Percentiles rank a stretch among this genome's conserved stretches.
These are phyloP conservation scores for Monosporascus cannonballus DNA, from an alignment of 2,329 filamentous ascomycete genomes.

Conservation along the genomic window DNA sequence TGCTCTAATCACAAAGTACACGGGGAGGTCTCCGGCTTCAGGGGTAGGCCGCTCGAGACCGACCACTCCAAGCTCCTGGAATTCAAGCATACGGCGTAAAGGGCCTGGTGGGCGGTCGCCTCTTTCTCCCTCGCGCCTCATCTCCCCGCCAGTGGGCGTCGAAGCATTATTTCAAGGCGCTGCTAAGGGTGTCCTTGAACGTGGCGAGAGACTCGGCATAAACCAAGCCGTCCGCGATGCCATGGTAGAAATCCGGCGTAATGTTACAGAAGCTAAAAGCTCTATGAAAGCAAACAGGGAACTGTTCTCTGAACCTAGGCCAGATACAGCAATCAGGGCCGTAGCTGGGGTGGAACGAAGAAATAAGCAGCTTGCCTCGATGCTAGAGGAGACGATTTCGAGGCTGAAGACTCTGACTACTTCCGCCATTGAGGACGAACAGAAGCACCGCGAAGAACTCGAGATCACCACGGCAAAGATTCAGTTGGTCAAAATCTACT, in stretches of 20 bases:
- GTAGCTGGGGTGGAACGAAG: slow-evolving; percentile 54
- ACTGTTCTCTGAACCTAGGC: slow-evolving; percentile 27
- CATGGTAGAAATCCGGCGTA: slow-evolving; percentile 71
- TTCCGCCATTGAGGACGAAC: slow-evolving; percentile 41
- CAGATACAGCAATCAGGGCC: slow-evolving; percentile 26
- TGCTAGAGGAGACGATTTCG: slow-evolving; percentile 62
- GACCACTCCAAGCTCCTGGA: slow-evolving; percentile 29
- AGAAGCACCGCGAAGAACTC: slow-evolving; percentile 45
- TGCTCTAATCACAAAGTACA: slow-evolving; percentile 66
- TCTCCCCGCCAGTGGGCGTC: slow-evolving; percentile 51
- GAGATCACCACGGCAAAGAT: slow-evolving; percentile 57
- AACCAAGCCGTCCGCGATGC: slow-evolving; percentile 78
- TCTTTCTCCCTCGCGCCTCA: slow-evolving; percentile 42
- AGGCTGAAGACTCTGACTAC: slow-evolving; percentile 57
- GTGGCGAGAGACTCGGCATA: slow-evolving; percentile 70
- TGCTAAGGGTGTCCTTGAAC: slow-evolving; percentile 66
- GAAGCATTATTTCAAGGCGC: slow-evolving; percentile 71
- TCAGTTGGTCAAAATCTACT: slow-evolving; percentile 57
- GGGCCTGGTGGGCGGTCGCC: slow-evolving; percentile 37
- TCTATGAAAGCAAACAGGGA: slow-evolving; percentile 32
- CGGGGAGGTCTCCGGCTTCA: slow-evolving; percentile 43
- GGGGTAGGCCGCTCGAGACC: slow-evolving; percentile 19
- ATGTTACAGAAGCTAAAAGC: slow-evolving; percentile 56
- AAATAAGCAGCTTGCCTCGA: slow-evolving; percentile 59
- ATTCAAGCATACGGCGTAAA: slow-evolving; percentile 34